These are phyloP conservation scores for Neopestalotiopsis sp. DNA, from an alignment of 2,329 filamentous ascomycete species.

Conservation along the genomic window DNA sequence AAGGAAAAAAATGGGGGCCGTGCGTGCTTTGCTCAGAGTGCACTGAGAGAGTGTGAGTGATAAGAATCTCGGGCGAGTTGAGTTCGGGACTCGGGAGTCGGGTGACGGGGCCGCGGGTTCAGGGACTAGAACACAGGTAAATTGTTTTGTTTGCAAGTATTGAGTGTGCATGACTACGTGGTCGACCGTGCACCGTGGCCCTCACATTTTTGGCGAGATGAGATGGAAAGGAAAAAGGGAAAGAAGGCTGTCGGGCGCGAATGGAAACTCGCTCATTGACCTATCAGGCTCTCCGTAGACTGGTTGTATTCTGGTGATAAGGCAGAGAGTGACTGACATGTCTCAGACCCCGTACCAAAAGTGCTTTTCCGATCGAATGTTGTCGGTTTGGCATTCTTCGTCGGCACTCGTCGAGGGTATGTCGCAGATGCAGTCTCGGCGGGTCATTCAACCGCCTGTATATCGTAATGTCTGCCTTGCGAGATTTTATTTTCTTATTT, in stretches of 20 bases:
- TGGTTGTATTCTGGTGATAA: not conserved
- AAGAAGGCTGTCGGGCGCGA: not conserved
- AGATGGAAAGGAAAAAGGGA: not conserved
- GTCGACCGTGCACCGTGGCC: not conserved
- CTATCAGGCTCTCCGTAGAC: not conserved
- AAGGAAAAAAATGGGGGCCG: not conserved
- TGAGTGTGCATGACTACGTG: not conserved
- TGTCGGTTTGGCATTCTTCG: not conserved
- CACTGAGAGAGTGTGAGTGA: not conserved
- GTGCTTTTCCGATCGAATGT: not conserved
- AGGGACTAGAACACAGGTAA: not conserved
- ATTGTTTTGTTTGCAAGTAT: not conserved
- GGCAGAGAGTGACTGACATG: not conserved
- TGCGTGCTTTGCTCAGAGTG: not conserved
- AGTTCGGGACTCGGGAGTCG: not conserved
- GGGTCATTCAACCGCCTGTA: not conserved
- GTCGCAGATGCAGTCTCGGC: not conserved
- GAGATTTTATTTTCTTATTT: not conserved
- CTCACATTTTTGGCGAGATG: not conserved
- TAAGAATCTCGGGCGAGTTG: not conserved
- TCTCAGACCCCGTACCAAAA: not conserved
- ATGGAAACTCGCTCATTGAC: not conserved
- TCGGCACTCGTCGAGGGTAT: not conserved
- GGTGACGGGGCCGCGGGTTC: not conserved
- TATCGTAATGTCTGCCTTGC: not conserved